These are phyloP conservation scores for Stagonosporopsis cucurbitacearum DNA, from an alignment of 2,329 filamentous ascomycete genomes.

Conservation along the genomic window DNA sequence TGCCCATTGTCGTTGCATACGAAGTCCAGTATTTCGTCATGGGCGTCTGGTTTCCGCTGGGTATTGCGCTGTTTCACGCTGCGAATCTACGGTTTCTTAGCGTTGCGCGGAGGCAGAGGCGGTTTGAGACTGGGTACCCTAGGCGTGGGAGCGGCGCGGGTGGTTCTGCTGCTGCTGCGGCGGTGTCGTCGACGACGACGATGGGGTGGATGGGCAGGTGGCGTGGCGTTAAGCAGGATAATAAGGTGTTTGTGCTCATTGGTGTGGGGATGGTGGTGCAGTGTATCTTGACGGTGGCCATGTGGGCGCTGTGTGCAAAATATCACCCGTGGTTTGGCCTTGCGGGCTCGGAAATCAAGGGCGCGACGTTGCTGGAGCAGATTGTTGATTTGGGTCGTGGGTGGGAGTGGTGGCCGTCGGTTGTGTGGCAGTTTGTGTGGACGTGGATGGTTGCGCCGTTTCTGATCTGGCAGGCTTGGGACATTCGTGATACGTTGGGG, in stretches of 20 bases:
- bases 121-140: slow-evolving; percentile 11
- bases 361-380: slow-evolving; percentile 22
- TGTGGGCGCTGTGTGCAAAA: slow-evolving; percentile 24
- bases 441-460: slow-evolving; percentile 28
- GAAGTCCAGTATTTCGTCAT: slow-evolving; percentile 27
- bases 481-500: slow-evolving; percentile 24
- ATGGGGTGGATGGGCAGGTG: slow-evolving; percentile 8
- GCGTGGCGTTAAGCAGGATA: slow-evolving; percentile 3
- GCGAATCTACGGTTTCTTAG: slow-evolving; percentile 24
- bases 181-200: background rate
- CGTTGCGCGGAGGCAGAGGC: slow-evolving; percentile 25
- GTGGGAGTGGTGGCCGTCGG: slow-evolving; percentile 32
- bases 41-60: slow-evolving; percentile 28
- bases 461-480: slow-evolving; percentile 24
- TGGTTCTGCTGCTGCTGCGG: too few relatives aligned
- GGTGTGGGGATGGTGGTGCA: slow-evolving; percentile 13
- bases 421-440: slow-evolving; percentile 30
- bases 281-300: slow-evolving; percentile 10
- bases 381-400: slow-evolving; percentile 23
- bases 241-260: slow-evolving; percentile 8
- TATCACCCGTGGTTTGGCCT: slow-evolving; percentile 28
- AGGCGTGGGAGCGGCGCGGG: too few relatives aligned
- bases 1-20: slow-evolving; percentile 25
- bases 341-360: slow-evolving; percentile 22
- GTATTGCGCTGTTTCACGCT: slow-evolving; percentile 29